Conservation (phyloP, 371 early-diverging fungal species). For the Spiromyces aspiralis region DNA sequence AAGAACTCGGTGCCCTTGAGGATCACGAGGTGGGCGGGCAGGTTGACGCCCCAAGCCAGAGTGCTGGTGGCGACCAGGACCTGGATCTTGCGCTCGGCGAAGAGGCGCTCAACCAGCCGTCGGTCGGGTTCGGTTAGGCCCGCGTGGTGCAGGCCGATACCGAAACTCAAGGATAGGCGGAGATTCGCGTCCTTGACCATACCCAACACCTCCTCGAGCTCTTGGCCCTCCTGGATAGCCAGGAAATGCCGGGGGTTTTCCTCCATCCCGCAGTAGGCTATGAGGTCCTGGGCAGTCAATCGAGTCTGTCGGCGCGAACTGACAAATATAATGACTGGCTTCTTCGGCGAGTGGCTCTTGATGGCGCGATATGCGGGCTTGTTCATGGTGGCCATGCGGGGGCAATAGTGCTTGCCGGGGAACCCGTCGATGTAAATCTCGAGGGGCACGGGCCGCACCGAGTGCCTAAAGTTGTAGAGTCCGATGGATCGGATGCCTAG, state of each 20-base stretch:
- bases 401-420: constrained; percentile 85
- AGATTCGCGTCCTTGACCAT: constrained; percentile 62
- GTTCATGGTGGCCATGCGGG: constrained; percentile 96
- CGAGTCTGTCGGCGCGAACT: constrained; percentile 91
- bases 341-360: constrained; percentile 73
- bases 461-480: constrained; percentile 87
- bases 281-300: constrained; percentile 85
- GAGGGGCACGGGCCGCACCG: constrained; percentile 89
- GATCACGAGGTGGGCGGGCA: constrained; percentile 96
- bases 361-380: constrained; percentile 89
- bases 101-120: constrained; percentile 83
- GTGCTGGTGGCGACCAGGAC: constrained; percentile 94
- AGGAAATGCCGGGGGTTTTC: constrained; percentile 84
- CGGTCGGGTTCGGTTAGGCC: constrained; percentile 86
- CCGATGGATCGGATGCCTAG: constrained; percentile 55
- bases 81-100: constrained; percentile 82
- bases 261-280: constrained; percentile 77
- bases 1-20: constrained; percentile 97
- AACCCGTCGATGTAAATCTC: constrained; percentile 95
- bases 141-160: constrained; percentile 97
- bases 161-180: constrained; percentile 69
- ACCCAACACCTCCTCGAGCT: constrained; percentile 48
- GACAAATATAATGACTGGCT: constrained; percentile 95
- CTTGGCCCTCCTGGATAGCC: constrained; percentile 66
- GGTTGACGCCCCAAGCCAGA: constrained; percentile 98